Percentiles rank a stretch among this genome's conserved stretches.
Evolutionary conservation across 2,329 filamentous ascomycete species (phyloP).

Genomic region (Endothia cerciana): DNA sequence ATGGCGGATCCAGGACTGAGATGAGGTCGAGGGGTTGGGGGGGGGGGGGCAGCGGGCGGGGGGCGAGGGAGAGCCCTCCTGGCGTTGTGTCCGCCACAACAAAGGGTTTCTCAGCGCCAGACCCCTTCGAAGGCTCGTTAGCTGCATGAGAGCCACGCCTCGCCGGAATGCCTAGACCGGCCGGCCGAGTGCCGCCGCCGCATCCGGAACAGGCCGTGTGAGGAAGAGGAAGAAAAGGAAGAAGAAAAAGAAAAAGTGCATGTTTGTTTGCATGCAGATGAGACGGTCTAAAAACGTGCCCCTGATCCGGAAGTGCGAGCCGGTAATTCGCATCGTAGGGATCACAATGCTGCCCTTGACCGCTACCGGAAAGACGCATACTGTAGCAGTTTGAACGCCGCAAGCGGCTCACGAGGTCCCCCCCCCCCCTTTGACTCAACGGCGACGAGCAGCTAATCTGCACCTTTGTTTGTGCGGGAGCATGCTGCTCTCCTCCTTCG

Average conservation of each 20-base stretch:
- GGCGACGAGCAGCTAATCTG: not conserved
- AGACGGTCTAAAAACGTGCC: too few species aligned
- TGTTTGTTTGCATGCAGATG: not conserved
- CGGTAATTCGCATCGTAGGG: not conserved
- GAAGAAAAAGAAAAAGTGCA: not conserved
- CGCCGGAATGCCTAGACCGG: not conserved
- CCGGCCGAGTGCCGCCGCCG: not conserved
- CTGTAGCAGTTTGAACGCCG: not conserved
- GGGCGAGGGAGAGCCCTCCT: too few species aligned
- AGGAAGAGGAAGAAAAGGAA: too few species aligned
- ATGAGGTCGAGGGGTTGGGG: too few species aligned
- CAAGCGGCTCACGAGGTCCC: not conserved
- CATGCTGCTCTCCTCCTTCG: not conserved
- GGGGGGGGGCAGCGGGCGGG: too few species aligned
- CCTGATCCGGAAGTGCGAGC: not conserved
- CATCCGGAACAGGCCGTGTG: conserved; percentile 1
- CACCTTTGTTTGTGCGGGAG: not conserved
- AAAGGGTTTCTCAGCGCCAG: too few species aligned
- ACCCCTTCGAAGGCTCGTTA: too few species aligned
- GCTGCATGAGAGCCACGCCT: not conserved
- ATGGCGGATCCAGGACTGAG: too few species aligned
- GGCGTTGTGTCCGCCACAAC: too few species aligned
- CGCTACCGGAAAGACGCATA: not conserved
- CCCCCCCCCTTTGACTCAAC: not conserved
- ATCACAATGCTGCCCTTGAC: not conserved